Base-by-base conservation (phyloP, 208 protist species). In the Leptomonas pyrrhocoris region DNA sequence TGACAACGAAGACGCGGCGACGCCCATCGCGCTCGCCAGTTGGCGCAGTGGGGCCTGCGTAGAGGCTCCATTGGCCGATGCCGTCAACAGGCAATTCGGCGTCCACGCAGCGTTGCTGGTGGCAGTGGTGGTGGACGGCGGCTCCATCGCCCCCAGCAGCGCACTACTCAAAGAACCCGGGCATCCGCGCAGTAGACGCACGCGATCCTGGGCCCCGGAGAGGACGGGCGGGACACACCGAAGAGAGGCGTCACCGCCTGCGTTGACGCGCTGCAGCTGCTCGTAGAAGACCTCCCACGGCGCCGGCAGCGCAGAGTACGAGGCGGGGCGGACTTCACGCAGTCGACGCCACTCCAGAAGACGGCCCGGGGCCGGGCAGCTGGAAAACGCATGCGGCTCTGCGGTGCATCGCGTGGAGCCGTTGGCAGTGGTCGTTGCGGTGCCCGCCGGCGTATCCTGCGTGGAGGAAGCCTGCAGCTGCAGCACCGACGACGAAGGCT, bases 211-310 rank as follows among this genome's bases (percentile, higher is more conserved):
- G 3, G 30, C 15, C 19, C 48, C 36, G 25, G 31, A 15, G 21
- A 70, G 46, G n/a, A 57, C 3, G 21, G 68, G 75, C 36, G 57
- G 69, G 7, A 71, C n/a, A 18, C 7, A 49, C 40, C 19, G 7
- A n/a, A 3, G 27, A 2, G 56, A 48, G 3, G 43, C 11, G 43
- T 7, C 34, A 16, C 43, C 25, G 38, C 27, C 12, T 0, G 12
- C 4, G 60, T 30, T 42, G 19, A 61, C 34, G 16, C 58, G 68
- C 4, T 60, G 56, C 18, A 74, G 61, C 38, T 58, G 54, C 34
- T 55, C 50, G 51, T 76, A 76, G 12, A 80, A 50, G 0, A 66
- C 40, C 2, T 68, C 64, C 75, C 75, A 80, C 38, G 56, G 30
- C 16, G 42, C 36, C 2, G 75, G 75, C 28, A 80, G 50, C 7